Base-by-base conservation (phyloP, 177 flowering plant species). In the Vitis hybrid region DNA sequence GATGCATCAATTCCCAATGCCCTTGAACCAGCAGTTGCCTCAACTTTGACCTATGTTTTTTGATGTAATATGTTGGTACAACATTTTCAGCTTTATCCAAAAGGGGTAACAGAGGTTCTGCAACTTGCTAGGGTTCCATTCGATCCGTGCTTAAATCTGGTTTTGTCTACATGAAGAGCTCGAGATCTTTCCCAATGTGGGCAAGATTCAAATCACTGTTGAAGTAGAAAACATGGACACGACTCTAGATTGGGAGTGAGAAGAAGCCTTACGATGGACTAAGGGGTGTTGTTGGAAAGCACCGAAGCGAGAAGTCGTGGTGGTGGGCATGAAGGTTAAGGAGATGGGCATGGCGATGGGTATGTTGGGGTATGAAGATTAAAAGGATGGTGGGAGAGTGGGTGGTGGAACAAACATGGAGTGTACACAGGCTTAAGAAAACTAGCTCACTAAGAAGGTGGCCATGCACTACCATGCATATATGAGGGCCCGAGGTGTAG, bases 1-100 rank as follows among this genome's bases (percentile, higher is more conserved):
- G 97, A 79, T 40, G 92, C 70, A 60, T 89, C 90, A 17, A 79
- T 87, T 71, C 56, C 76, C 77, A 95, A 82, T 67, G 84, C 79
- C 77, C 98, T 90, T 65, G 93, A 78, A 52, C 99, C 99, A 48
- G 98, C 99, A 72, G 98, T 89, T 21, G 98, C 99, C 94, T 98
- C 98, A 73, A 96, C 97, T 83, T 83, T 84, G 51, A 96, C 97
- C 19, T 97, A 91, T 2, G 98, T 90, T 66, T 70, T 80, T 19
- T 74, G 13, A 3, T 74, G 87, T 71, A 71, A 10, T 86, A 82
- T 59, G 62, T 11, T 1, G 99, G 99, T 77, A 96, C 86, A 63
- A 77, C 91, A 63, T 61, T 73, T 72, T 89, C 84, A 3, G 99
- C 99, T 69, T 84, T 66, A 61, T 82, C 81, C 35, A 93, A 78